Evolutionary conservation across 345 rosid species (phyloP), one percentile per base, ranked within the genome.

Genomic region (Citrus cavaleriei): DNA sequence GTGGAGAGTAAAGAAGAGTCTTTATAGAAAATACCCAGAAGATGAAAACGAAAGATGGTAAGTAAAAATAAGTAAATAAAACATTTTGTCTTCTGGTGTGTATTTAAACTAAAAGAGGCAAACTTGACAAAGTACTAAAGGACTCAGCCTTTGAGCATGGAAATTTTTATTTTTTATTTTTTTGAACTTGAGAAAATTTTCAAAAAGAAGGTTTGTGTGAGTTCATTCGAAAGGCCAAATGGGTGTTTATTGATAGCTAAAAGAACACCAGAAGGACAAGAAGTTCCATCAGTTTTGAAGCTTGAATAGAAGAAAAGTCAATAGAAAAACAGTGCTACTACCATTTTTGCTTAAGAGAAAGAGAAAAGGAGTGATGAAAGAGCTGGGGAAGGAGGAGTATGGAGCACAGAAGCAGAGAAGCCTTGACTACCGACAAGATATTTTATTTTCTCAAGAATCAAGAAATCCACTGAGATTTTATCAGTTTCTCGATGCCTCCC

Each of bases 391-490:
- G 4, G 30, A 19, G 34, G 30, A 13, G 49, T 73, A 14, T 22
- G 40, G 37, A 69, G 37, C 37, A 27, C 10, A 60, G 8, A 9
- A 51, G 35, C 35, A 27, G 24, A 60, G 8, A 19, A 38, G 35
- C 75, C 71, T 70, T 9, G 75, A 30, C 75, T 32, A 58, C 72
- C 81, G 71, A 69, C 77, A 81, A 30, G 49, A 68, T 51, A 73
- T 79, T 78, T 73, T 42, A 8, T 40, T 46, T 3, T 79, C 76
- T 62, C 81, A 19, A 35, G 74, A 34, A 76, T 51, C 83, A 70
- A 84, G 81, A 81, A 81, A 81, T 81, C 69, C 49, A 32, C 34
- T 14, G 57, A 22, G 70, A 70, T 60, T 72, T 64, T 70, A 21
- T 58, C 77, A 40, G 64, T 55, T 75, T 75, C 28, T 60, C 51